Conservation (phyloP, 352 stramenopile genomes). For the Achlya hypogyna region DNA sequence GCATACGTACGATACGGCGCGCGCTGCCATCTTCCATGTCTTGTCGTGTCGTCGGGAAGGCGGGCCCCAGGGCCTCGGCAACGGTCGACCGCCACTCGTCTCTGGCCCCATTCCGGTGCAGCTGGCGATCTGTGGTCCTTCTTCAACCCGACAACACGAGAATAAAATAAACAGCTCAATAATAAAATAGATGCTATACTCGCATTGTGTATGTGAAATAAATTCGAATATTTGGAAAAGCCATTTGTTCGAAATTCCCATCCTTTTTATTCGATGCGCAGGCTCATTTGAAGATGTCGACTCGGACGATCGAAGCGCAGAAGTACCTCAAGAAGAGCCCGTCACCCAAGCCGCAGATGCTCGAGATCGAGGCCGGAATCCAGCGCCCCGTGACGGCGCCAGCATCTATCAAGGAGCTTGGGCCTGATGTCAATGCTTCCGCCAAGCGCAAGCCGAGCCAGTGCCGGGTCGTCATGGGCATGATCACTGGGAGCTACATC, state of each 20-base stretch:
- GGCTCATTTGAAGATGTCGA: background rate
- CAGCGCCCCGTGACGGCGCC: background rate
- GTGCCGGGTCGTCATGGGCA: slow-evolving; percentile 9
- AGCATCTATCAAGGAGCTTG: background rate
- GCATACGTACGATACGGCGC: too few relatives aligned
- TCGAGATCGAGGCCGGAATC: background rate
- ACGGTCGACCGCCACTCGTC: too few relatives aligned
- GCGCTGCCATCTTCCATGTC: too few relatives aligned
- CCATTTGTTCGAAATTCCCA: background rate
- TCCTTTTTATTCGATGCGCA: background rate
- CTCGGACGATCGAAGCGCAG: slow-evolving; percentile 5
- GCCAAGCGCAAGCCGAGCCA: background rate
- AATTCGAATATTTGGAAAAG: too few relatives aligned
- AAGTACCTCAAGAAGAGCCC: slow-evolving; percentile 17
- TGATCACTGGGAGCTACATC: slow-evolving; percentile 18
- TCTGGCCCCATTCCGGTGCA: too few relatives aligned
- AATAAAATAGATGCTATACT: too few relatives aligned
- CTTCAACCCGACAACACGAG: too few relatives aligned
- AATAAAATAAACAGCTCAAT: too few relatives aligned
- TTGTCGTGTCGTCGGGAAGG: too few relatives aligned
- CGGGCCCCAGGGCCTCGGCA: too few relatives aligned
- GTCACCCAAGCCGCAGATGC: background rate
- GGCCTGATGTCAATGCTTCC: background rate
- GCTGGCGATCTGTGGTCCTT: too few relatives aligned
- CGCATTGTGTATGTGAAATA: too few relatives aligned